These are phyloP conservation scores for Aspergillus quadrilineatus DNA, from an alignment of 2,329 filamentous ascomycete species.

Conservation along the genomic window DNA sequence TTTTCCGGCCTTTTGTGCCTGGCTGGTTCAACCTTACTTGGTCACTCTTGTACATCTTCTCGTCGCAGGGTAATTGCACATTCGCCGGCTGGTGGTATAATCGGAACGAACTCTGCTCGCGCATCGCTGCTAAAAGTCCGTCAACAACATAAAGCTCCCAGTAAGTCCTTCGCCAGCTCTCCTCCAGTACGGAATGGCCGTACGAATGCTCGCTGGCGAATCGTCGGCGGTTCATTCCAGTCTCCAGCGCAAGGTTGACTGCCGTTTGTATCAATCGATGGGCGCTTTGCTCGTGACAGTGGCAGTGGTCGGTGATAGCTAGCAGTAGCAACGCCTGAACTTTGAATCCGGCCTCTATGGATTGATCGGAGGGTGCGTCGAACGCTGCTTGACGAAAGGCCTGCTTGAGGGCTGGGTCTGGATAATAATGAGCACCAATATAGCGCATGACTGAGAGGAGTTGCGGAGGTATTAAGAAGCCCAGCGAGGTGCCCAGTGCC, in stretches of 20 bases:
- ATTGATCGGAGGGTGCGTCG: slow-evolving; percentile 10
- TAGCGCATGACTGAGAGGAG: slow-evolving; percentile 51
- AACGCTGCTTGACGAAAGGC: slow-evolving; percentile 22
- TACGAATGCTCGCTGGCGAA: slow-evolving; percentile 46
- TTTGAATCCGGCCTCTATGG: slow-evolving; percentile 28
- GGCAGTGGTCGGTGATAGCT: slow-evolving; percentile 30
- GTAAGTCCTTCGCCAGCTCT: slow-evolving; percentile 83
- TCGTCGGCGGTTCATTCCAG: slow-evolving; percentile 67
- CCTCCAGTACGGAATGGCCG: slow-evolving; percentile 67
- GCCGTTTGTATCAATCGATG: slow-evolving; percentile 55
- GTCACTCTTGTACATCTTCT: slow-evolving; percentile 51
- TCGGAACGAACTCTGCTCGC: slow-evolving; percentile 17
- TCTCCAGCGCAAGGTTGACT: slow-evolving; percentile 66
- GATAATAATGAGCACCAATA: slow-evolving; percentile 52
- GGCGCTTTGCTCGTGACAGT: slow-evolving; percentile 27
- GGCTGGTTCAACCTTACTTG: slow-evolving; percentile 6
- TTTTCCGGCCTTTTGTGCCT: background rate
- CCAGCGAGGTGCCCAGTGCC: slow-evolving; percentile 24
- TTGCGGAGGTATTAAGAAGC: slow-evolving; percentile 40
- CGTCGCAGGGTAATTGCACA: slow-evolving; percentile 72
- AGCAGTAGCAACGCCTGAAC: slow-evolving; percentile 35
- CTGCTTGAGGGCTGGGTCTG: slow-evolving; percentile 27
- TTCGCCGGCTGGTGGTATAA: slow-evolving; percentile 52
- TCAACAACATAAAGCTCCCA: slow-evolving; percentile 76
- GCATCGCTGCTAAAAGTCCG: slow-evolving; percentile 72